These are phyloP conservation scores for Heliamphora pulchella DNA, from an alignment of 179 eudicot species.

Conservation along the genomic window DNA sequence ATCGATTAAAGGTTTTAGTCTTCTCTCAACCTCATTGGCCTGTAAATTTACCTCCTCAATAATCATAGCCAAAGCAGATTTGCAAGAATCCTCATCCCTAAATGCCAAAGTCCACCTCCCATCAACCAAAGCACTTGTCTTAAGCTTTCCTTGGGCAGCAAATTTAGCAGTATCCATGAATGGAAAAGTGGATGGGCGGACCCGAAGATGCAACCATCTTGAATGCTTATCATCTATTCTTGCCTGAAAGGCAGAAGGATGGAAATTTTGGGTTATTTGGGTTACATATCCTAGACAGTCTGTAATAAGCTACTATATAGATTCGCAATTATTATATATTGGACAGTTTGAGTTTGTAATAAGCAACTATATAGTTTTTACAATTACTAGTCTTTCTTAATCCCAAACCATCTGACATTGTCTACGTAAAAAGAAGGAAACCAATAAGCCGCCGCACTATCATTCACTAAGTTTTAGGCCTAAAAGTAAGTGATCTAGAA, in stretches of 20 bases:
- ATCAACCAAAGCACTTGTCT: constrained; percentile 60
- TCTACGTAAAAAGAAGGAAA: no score
- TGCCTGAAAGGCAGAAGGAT: constrained; percentile 46
- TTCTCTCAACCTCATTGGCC: constrained; percentile 61
- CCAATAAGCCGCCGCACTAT: no score
- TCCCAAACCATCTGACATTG: no score
- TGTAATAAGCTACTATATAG: neutral
- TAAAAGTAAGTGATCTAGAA: no score
- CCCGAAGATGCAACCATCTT: constrained; percentile 85
- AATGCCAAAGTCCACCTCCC: constrained; percentile 98
- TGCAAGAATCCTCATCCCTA: constrained; percentile 66
- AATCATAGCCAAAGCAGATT: constrained; percentile 60
- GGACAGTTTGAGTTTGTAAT: no score
- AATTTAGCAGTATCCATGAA: constrained; percentile 34
- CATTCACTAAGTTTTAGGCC: no score
- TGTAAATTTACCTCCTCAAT: constrained; percentile 45
- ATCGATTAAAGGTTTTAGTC: constrained; percentile 52
- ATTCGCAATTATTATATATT: no score
- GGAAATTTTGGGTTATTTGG: neutral
- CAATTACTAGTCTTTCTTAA: no score
- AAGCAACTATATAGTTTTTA: neutral
- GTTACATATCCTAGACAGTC: neutral
- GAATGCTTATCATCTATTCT: constrained; percentile 75
- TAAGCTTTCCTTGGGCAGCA: constrained; percentile 35
- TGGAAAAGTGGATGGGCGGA: constrained; percentile 70